Evolutionary conservation across 2,329 filamentous ascomycete species (phyloP).

Genomic region (Dactylellina sp.): DNA sequence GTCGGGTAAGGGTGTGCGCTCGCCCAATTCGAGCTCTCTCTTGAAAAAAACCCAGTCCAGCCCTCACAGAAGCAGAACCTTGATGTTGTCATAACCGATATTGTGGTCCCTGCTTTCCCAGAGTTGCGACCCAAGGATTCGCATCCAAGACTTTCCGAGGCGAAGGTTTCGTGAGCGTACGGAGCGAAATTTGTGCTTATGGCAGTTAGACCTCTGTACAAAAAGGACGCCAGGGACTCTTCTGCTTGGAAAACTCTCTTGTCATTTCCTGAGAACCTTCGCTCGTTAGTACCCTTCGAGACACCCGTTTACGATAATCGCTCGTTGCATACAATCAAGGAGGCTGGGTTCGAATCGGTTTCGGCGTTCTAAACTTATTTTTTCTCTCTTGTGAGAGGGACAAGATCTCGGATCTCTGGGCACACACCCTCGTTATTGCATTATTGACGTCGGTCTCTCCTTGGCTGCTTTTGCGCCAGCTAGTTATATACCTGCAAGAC

Average conservation of each 20-base stretch:
- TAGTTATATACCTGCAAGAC: background rate
- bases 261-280: too few species aligned
- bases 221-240: background rate
- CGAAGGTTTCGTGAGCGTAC: conserved; percentile 2
- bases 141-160: conserved; percentile 16
- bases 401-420: conserved; percentile 54
- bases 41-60: conserved; percentile 20
- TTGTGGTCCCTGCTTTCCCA: conserved; percentile 1
- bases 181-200: background rate
- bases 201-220: background rate
- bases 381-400: conserved; percentile 32
- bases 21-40: too few species aligned
- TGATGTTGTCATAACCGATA: conserved; percentile 48
- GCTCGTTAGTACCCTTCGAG: too few species aligned
- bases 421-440: conserved; percentile 13
- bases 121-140: conserved; percentile 16
- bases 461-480: conserved; percentile 22
- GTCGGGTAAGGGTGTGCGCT: too few species aligned
- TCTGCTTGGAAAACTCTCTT: background rate
- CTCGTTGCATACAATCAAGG: conserved; percentile 31
- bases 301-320: conserved; percentile 7
- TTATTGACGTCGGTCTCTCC: conserved; percentile 38
- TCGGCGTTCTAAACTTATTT: too few species aligned
- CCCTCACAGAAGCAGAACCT: conserved; percentile 1
- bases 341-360: conserved; percentile 21